phyloP scores from a whole-genome alignment of 441 rosid genomes.

The Gossypium aridum region DNA sequence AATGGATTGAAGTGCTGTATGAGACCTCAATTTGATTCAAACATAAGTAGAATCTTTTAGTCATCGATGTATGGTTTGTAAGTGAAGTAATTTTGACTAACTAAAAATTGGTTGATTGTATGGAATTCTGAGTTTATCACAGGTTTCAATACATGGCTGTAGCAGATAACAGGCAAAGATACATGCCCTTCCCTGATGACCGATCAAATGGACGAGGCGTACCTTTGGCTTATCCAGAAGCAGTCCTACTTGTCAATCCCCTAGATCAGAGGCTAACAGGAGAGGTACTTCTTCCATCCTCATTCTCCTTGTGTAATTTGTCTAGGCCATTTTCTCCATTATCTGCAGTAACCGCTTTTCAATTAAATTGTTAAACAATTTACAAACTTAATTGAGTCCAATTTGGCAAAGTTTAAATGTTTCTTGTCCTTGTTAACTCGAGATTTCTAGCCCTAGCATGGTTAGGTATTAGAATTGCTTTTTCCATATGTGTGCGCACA shows the following conservation, averaged over 20 bases:
- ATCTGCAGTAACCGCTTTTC: neutral
- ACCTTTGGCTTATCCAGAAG: slow-evolving; percentile 75
- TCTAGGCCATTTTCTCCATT: neutral
- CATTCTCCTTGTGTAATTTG: slow-evolving; percentile 3
- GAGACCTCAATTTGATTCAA: neutral
- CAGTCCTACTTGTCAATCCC: slow-evolving; percentile 69
- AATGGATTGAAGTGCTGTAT: neutral
- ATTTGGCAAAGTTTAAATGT: neutral
- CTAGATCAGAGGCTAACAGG: slow-evolving; percentile 58
- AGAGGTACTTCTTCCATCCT: slow-evolving; percentile 42
- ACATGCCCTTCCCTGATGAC: slow-evolving; percentile 91
- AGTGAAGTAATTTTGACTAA: neutral
- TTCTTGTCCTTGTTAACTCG: neutral
- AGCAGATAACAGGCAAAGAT: slow-evolving; percentile 76
- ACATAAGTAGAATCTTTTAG: neutral
- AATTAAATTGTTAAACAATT: slow-evolving; percentile 1
- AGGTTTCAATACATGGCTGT: slow-evolving; percentile 91
- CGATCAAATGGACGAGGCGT: slow-evolving; percentile 60
- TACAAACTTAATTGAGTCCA: neutral
- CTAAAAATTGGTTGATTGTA: neutral
- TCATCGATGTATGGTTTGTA: neutral
- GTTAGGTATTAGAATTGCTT: slow-evolving; percentile 4
- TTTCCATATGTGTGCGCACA: neutral
- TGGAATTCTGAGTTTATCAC: slow-evolving; percentile 11
- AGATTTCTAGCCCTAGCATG: neutral